Conservation (phyloP, 805 yeast species). For the Pachysolen tannophilus region DNA sequence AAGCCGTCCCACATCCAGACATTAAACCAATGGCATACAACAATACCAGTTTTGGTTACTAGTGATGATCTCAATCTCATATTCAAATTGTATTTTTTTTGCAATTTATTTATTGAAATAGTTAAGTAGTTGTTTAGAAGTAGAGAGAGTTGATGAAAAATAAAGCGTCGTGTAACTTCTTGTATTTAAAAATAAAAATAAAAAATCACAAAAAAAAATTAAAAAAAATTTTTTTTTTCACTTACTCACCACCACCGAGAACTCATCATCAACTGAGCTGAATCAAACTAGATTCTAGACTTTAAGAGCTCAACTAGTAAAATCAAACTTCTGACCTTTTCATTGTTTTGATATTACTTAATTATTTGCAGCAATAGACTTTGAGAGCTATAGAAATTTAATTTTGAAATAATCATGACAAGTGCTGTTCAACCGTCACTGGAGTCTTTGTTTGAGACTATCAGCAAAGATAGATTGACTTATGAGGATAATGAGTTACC, state of each 20-base stretch:
- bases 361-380: constrained; percentile 3
- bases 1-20: constrained; percentile 85
- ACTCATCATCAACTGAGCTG: no score
- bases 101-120: not conserved
- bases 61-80: not conserved
- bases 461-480: constrained; percentile 26
- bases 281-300: no score
- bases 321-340: no score
- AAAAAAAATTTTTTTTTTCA: no score
- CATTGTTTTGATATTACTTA: no score
- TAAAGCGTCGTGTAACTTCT: no score
- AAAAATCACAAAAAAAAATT: no score
- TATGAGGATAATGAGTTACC: constrained; percentile 25
- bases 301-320: no score
- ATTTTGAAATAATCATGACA: constrained; percentile 4
- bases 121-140: no score
- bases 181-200: no score
- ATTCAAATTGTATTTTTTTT: not conserved
- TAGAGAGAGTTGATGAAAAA: no score
- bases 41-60: constrained; percentile 32
- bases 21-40: constrained; percentile 93
- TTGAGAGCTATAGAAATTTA: constrained; percentile 1
- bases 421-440: constrained; percentile 41
- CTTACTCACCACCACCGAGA: no score
- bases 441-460: constrained; percentile 33